These are phyloP conservation scores for Tetragonia tetragonoides DNA, from an alignment of 148 eudicot species.

Conservation along the genomic window DNA sequence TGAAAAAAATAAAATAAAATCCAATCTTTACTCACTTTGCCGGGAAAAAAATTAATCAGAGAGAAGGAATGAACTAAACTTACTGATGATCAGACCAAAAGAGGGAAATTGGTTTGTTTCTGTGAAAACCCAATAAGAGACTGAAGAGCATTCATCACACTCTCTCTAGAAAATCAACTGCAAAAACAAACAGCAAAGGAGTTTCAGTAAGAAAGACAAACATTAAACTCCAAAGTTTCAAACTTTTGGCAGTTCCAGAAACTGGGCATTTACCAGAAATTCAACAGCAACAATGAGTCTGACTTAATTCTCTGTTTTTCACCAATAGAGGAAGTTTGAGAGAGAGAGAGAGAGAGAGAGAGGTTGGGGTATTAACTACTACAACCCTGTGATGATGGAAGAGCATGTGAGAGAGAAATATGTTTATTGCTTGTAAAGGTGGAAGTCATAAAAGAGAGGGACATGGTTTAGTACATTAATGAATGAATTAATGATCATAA, in stretches of 20 bases:
- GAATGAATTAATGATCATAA: slow-evolving; percentile 7
- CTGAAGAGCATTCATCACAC: slow-evolving; percentile 2
- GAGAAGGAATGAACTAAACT: not conserved
- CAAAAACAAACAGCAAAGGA: not conserved
- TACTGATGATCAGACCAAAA: slow-evolving; percentile 7
- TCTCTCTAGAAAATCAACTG: slow-evolving; percentile 11
- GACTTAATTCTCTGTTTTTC: slow-evolving; percentile 19
- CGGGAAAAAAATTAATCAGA: slow-evolving; percentile 9
- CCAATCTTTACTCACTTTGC: not conserved
- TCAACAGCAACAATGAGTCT: slow-evolving; percentile 10
- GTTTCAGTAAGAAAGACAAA: slow-evolving; percentile 11
- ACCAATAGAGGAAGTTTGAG: not conserved
- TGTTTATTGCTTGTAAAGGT: slow-evolving; percentile 11
- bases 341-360: not conserved
- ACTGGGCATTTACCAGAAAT: slow-evolving; percentile 22
- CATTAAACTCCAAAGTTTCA: not conserved
- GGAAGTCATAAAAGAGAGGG: slow-evolving; percentile 7
- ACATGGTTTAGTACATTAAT: not conserved
- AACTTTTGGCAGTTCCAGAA: slow-evolving; percentile 13
- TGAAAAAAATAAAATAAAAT: slow-evolving; percentile 1
- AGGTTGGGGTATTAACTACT: not conserved
- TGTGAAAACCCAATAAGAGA: not conserved
- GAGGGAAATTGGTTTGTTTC: not conserved
- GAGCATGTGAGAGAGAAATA: slow-evolving; percentile 8
- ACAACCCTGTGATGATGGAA: slow-evolving; percentile 4